Evolutionary conservation across 2,329 filamentous ascomycete species (phyloP), one percentile per base, ranked within the genome.

Genomic region (Drechslerella stenobrocha): DNA sequence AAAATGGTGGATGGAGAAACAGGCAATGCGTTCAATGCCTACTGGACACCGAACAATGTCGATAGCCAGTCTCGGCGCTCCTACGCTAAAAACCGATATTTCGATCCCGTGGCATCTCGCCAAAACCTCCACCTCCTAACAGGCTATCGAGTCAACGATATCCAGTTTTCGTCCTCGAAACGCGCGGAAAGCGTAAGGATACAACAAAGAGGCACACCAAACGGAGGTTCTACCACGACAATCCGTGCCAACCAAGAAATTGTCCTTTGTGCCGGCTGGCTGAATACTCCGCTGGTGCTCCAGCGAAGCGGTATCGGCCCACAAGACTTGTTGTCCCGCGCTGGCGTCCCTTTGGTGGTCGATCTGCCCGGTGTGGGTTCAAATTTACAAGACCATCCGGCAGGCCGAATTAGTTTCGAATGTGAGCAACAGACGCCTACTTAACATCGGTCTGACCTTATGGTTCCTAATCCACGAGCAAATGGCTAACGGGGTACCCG

Each of bases 231-330:
- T 32, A 71, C 57, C 22, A 67, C 56, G 24, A 61, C 45, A 1
- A 71, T 75, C 26, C 61, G 53, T 6, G 75, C 75, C 1, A 73
- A 69, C 7, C 77, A 76, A 42, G 79, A 80, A 46, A 76, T 79
- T 2, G 74, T 81, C 11, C 57, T 80, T 2, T 75, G 77, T 0
- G 78, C 78, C 2, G 79, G 79, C 1, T 73, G 76, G 1, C 34
- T 77, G 4, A 74, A 77, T 70, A 80, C 74, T 15, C 80, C 75
- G 30, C 77, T 80, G 47, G 73, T 82, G 2, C 75, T 83, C 0
- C 78, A 81, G 69, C 74, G 80, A 1, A 81, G 80, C n/a, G 81
- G 81, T 0, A 76, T 83, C 5, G 81, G 81, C 0, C 74, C 76
- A 3, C 70, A 72, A 9, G 70, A 73, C 1, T 70, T 78, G 0